Conservation (phyloP, 1,139 yeast genomes). For the Saccharomyces hybrid region DNA sequence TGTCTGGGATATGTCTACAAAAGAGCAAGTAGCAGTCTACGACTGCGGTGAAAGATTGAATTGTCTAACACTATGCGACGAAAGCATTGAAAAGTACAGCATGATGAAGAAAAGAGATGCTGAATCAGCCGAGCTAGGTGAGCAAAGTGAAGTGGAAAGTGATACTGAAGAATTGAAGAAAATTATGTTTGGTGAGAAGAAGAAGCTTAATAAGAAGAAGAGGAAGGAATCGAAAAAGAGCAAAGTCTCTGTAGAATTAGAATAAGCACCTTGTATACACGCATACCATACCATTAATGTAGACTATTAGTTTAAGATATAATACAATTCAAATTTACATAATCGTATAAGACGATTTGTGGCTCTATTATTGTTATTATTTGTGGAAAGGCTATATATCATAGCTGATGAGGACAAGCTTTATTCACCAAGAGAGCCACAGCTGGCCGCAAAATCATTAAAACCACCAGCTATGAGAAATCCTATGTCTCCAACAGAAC, state of each 20-base stretch:
- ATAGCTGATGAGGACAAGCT: background rate
- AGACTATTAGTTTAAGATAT: background rate
- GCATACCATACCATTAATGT: background rate
- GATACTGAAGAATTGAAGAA: slow-evolving; percentile 36
- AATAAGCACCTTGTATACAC: slow-evolving; percentile 27
- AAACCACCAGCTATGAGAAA: slow-evolving; percentile 9
- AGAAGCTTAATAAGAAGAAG: slow-evolving; percentile 37
- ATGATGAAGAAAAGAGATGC: slow-evolving; percentile 61
- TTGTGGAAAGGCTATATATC: background rate
- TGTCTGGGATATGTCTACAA: slow-evolving; percentile 66
- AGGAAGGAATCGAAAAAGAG: slow-evolving; percentile 39
- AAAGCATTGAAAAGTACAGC: slow-evolving; percentile 62
- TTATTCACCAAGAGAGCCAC: background rate
- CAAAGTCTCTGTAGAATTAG: slow-evolving; percentile 48
- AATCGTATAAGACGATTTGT: background rate
- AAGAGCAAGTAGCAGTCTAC: slow-evolving; percentile 83
- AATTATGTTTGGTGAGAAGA: slow-evolving; percentile 34
- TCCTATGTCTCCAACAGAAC: slow-evolving; percentile 18
- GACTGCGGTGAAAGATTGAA: slow-evolving; percentile 89
- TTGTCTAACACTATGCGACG: slow-evolving; percentile 74
- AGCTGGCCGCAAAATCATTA: background rate
- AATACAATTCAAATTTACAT: background rate
- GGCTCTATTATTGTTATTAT: background rate
- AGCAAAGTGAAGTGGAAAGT: slow-evolving; percentile 39
- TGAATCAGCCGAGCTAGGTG: slow-evolving; percentile 53